phyloP scores from a whole-genome alignment of 768 basidiomycete genomes.

The Boletus rubescentipes region DNA sequence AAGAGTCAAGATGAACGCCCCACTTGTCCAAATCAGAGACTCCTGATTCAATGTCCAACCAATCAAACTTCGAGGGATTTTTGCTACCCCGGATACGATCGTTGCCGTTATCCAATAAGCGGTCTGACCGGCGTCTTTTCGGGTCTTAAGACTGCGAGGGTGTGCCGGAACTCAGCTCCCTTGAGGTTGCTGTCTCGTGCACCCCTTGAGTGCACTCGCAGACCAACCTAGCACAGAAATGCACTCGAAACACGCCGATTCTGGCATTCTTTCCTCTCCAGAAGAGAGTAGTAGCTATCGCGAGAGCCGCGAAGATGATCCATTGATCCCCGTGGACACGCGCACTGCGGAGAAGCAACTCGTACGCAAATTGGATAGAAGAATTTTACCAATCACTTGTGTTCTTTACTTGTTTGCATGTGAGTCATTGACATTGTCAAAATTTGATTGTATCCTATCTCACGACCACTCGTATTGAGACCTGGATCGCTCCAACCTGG shows the following conservation, averaged over 20 bases:
- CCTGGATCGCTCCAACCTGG: constrained; percentile 76
- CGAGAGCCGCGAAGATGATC: constrained; percentile 16
- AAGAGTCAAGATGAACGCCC: too few species aligned
- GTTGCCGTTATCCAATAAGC: not conserved
- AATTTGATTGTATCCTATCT: not conserved
- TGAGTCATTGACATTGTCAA: constrained; percentile 35
- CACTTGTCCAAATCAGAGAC: too few species aligned
- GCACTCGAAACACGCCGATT: constrained; percentile 16
- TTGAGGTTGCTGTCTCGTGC: not conserved
- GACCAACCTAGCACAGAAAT: constrained; percentile 5
- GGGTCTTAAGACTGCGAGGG: not conserved
- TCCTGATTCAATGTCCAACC: not conserved
- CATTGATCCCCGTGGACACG: constrained; percentile 18
- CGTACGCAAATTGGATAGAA: constrained; percentile 60
- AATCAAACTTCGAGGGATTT: not conserved
- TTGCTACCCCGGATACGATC: not conserved
- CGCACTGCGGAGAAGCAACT: constrained; percentile 48
- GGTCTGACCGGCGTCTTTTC: not conserved
- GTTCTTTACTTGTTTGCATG: constrained; percentile 78
- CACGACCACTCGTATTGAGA: constrained; percentile 25
- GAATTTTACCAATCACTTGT: constrained; percentile 71
- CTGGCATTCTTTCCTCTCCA: not conserved
- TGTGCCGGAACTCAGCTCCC: not conserved
- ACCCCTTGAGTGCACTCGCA: not conserved
- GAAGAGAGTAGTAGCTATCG: constrained; percentile 1